Evolutionary conservation across 805 yeast genomes (phyloP), one percentile per base, ranked within the genome.

Genomic region (Saturnispora besseyi): DNA sequence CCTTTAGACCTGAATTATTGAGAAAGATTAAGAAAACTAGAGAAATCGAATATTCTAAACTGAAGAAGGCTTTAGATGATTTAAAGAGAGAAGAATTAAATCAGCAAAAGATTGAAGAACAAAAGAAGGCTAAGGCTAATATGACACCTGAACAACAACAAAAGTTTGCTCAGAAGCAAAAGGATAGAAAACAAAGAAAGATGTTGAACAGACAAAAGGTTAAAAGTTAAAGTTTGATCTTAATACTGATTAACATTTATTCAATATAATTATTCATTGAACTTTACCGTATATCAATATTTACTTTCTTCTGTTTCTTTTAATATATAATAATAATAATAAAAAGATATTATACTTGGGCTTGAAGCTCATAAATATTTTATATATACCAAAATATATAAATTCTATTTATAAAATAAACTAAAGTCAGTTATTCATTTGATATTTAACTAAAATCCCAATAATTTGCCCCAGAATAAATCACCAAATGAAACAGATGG

Each of bases 141-240:
- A 68, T 85, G 61, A 73, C 83, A 43, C 83, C 87, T 53, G 88
- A 82, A 60, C 93, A 84, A 63, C 93, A 85, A 69, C 81, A 81
- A 57, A 87, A 84, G 69, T 66, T 77, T 41, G 91, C 85, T 56
- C 81, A 79, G 71, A 87, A 84, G 71, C 87, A 84, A 66, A 73
- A 73, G 57, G 95, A 87, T 58, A 87, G 83, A 73, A 87, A 81
- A 67, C 87, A 82, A 63, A 81, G 88, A 71, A 86, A 87, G 69
- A 69, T 70, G 63, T 75, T 71, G 68, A 81, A 76, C 67, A 81
- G 78, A 68, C 82, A 83, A 67, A 80, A 74, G 61, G 68, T 69
- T 56, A 70, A 68, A 56, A 46, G 48, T 26, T 54, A 28, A 33
- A 15, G 21, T n/a, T 34, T n/a, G n/a, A 36, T 36, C 21, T 11